Base-by-base conservation (phyloP, 805 yeast species). In the Sungouiella thailandica region DNA sequence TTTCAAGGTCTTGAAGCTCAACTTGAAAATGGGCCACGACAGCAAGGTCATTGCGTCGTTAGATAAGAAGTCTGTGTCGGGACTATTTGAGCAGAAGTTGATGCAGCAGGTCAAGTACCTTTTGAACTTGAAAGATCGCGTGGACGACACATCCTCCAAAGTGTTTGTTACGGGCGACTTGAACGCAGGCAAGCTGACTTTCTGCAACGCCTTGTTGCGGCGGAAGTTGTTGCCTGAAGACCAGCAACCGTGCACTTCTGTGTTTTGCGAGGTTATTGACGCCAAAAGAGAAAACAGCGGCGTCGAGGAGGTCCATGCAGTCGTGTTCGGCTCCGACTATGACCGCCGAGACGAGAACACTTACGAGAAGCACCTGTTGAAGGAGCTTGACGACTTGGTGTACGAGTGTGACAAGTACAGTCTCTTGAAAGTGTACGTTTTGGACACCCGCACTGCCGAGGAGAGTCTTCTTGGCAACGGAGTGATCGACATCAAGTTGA, bases 241-340 rank as follows among this genome's bases (percentile, higher is more conserved):
- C 58, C 98, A 93, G 52, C 95, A 93, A 54, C 99, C 99, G 2
- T 88, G 97, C 50, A 93, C 99, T 0, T 80, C 85, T 41, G 96
- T 93, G 0, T 94, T 94, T 51, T 89, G 96, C 55, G 98, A 94
- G 59, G 90, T 94, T 6, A 66, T 85, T 18, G 96, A 93, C 56
- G 86, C 88, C 8, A 65, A 77, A 14, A 55, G 53, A 17, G 84
- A 79, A 28, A 90, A 90, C 52, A 63, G 70, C 25, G 76, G 81
- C 12, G 50, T 77, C 11, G 97, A 94, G 60, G 95, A 89, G 56
- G 97, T 90, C 1, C 98, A 93, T 59, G 97, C 98, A 0, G 78
- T 93, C 14, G 75, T 78, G 3, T 70, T 76, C 17, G 80, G 78
- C 0, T 44, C 55, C 3, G 57, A 54, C 1, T 83, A 84, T 49